Percentiles rank a stretch among this genome's conserved stretches.
phyloP scores from a whole-genome alignment of 1,284 basidiomycete species.

The Boletus smithii region DNA sequence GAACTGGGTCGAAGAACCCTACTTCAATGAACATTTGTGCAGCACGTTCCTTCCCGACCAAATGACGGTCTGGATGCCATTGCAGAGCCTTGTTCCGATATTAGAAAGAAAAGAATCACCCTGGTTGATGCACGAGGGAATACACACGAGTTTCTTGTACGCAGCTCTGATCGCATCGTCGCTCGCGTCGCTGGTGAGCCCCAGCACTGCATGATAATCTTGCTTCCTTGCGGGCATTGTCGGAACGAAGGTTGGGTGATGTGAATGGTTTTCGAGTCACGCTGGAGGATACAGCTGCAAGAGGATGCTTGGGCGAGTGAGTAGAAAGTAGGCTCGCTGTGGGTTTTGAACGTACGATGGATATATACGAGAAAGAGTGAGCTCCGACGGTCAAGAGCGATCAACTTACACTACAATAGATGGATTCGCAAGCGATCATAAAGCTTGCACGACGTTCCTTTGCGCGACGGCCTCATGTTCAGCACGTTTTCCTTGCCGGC shows the following conservation, averaged over 20 bases:
- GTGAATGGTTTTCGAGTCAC: slow-evolving; percentile 11
- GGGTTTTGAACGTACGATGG: slow-evolving; percentile 15
- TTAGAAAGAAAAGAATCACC: slow-evolving; percentile 2
- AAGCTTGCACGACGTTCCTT: slow-evolving; percentile 19
- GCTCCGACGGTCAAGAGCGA: slow-evolving; percentile 23
- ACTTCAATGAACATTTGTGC: slow-evolving; percentile 36
- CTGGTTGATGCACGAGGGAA: background rate
- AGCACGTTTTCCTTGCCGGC: slow-evolving; percentile 35
- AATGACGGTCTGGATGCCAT: slow-evolving; percentile 54
- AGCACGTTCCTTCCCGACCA: slow-evolving; percentile 35
- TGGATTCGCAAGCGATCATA: slow-evolving; percentile 28
- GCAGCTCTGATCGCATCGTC: slow-evolving; percentile 34
- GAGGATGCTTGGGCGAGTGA: slow-evolving; percentile 6
- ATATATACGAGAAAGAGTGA: slow-evolving; percentile 31
- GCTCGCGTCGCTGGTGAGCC: slow-evolving; percentile 30
- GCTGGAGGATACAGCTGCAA: slow-evolving; percentile 8
- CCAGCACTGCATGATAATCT: slow-evolving; percentile 28
- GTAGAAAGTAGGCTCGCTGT: slow-evolving; percentile 8
- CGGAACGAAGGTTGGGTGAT: slow-evolving; percentile 14
- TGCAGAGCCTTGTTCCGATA: slow-evolving; percentile 28
- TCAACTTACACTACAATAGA: slow-evolving; percentile 18
- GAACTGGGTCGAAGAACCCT: background rate
- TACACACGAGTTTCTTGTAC: slow-evolving; percentile 35
- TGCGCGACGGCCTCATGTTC: slow-evolving; percentile 30
- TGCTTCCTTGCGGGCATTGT: slow-evolving; percentile 30